Conservation (phyloP, 2,329 filamentous ascomycete species). For the Fusarium fujikuroi region DNA sequence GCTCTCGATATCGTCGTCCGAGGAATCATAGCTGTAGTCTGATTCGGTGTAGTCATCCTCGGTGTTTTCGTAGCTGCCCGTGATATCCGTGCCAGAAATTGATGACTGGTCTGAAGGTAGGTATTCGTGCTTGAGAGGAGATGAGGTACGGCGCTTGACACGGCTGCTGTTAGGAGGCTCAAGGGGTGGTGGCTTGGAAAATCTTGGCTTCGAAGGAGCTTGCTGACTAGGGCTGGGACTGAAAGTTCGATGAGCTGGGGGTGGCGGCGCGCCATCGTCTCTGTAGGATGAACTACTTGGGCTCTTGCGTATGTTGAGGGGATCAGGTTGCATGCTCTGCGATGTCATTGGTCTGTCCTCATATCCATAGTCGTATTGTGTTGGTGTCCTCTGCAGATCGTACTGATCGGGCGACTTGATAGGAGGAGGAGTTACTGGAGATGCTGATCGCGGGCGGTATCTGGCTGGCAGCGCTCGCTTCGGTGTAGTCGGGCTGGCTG, state of each 20-base stretch:
- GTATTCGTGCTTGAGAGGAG: constrained; percentile 96
- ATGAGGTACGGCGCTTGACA: constrained; percentile 81
- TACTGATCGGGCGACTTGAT: constrained; percentile 39
- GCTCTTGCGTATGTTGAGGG: constrained; percentile 48
- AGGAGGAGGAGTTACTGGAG: constrained; percentile 41
- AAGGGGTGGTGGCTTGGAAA: constrained; percentile 57
- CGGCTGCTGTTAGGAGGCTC: constrained; percentile 57
- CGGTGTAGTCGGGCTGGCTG: constrained; percentile 49
- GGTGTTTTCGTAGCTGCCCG: constrained; percentile 60
- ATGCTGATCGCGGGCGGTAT: constrained; percentile 41
- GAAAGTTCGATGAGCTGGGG: constrained; percentile 63
- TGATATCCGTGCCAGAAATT: constrained; percentile 67
- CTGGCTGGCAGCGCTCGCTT: constrained; percentile 40
- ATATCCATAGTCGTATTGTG: constrained; percentile 46
- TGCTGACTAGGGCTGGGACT: constrained; percentile 45
- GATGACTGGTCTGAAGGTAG: constrained; percentile 80
- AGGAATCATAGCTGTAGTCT: constrained; percentile 59
- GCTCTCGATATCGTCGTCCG: constrained; percentile 68
- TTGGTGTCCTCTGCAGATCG: constrained; percentile 52
- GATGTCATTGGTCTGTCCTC: constrained; percentile 46
- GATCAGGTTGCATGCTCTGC: constrained; percentile 54
- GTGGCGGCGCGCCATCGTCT: constrained; percentile 66
- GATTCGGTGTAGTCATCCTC: constrained; percentile 58
- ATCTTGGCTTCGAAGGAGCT: constrained; percentile 41
- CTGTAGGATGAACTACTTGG: constrained; percentile 52